These are phyloP conservation scores for Aureobasidium sp. DNA, from an alignment of 2,329 filamentous ascomycete species.

Conservation along the genomic window DNA sequence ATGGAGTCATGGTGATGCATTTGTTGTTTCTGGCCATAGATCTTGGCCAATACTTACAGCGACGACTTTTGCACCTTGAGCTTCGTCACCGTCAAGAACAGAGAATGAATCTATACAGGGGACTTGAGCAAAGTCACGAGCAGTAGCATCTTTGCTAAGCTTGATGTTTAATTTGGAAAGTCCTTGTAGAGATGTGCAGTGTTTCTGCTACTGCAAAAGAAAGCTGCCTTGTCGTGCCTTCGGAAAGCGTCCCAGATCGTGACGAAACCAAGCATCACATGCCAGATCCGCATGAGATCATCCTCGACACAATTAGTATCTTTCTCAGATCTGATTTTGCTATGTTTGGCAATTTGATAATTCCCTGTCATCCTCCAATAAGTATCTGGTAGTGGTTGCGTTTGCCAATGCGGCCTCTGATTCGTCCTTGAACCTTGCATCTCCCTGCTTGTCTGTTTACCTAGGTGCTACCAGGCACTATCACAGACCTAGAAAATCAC, in stretches of 20 bases:
- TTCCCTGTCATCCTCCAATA: background rate
- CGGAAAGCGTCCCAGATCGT: background rate
- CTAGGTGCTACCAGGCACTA: no score
- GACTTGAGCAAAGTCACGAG: no score
- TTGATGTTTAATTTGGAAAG: no score
- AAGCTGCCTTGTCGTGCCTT: background rate
- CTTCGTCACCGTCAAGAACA: no score
- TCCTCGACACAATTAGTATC: background rate
- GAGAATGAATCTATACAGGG: no score
- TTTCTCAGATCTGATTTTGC: background rate
- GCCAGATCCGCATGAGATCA: background rate
- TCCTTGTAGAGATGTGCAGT: no score
- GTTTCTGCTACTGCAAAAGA: no score
- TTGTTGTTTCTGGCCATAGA: background rate
- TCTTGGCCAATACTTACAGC: background rate
- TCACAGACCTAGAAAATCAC: no score
- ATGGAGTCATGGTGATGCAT: background rate
- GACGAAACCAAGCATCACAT: constrained; percentile 7
- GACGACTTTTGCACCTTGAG: background rate
- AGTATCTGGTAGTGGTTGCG: background rate
- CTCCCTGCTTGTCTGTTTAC: background rate
- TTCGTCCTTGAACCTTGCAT: background rate
- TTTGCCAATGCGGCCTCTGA: background rate
- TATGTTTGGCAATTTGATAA: background rate
- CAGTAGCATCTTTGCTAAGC: no score